These are phyloP conservation scores for Xylaria sp. DNA, from an alignment of 2,329 filamentous ascomycete species.

Conservation along the genomic window DNA sequence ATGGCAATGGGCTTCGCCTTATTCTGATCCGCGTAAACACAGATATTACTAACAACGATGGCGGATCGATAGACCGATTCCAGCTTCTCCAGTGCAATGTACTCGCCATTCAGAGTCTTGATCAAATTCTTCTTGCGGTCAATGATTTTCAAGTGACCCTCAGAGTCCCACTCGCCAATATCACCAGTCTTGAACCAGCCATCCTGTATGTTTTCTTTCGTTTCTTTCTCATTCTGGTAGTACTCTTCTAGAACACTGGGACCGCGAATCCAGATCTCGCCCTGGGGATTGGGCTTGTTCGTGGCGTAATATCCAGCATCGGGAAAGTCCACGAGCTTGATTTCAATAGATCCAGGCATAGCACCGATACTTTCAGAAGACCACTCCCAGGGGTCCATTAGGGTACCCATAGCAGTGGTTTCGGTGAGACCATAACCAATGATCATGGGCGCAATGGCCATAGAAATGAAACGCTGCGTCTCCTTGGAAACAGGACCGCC, in stretches of 20 bases:
- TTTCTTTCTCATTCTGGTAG: constrained; percentile 82
- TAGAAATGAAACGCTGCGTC: constrained; percentile 86
- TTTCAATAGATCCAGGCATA: constrained; percentile 77
- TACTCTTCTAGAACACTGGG: constrained; percentile 77
- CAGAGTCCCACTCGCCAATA: constrained; percentile 79
- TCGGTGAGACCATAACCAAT: constrained; percentile 89
- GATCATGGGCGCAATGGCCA: constrained; percentile 90
- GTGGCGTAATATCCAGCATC: constrained; percentile 83
- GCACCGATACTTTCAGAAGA: constrained; percentile 78
- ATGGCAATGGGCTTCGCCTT: constrained; percentile 66
- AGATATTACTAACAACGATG: constrained; percentile 65
- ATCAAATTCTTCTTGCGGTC: constrained; percentile 91
- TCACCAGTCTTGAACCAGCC: constrained; percentile 92
- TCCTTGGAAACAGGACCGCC: constrained; percentile 87
- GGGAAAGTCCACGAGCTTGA: constrained; percentile 86
- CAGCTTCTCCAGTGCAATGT: constrained; percentile 82
- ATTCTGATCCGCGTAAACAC: constrained; percentile 63
- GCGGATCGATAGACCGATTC: constrained; percentile 65
- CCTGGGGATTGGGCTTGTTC: constrained; percentile 81
- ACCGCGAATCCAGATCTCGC: constrained; percentile 89
- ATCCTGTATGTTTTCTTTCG: constrained; percentile 75
- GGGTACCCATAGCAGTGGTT: constrained; percentile 78
- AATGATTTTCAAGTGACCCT: constrained; percentile 80
- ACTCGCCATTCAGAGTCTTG: constrained; percentile 84
- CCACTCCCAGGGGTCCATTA: constrained; percentile 83